A percentile compares a stretch with the other conserved stretches of the same genome.
Evolutionary conservation across 345 rosid species (phyloP).

Genomic region (Hypericum perforatum): DNA sequence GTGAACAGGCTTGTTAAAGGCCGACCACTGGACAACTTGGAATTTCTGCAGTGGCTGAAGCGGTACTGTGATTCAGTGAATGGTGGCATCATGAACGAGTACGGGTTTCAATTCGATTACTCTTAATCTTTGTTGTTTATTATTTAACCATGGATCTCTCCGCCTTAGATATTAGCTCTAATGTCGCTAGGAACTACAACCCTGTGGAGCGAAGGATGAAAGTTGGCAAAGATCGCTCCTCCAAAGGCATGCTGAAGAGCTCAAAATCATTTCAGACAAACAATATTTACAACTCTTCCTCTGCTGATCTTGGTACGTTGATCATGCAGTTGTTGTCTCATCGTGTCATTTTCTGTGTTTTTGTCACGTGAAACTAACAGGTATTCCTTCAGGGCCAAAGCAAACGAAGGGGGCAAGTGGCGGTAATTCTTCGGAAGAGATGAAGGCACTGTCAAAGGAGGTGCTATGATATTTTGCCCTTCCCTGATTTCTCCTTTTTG

Average conservation of each 20-base stretch:
- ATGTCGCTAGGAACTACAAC: conserved; percentile 57
- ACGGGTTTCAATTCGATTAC: conserved; percentile 10
- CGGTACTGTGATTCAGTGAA: conserved; percentile 91
- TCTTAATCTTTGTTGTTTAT: not conserved
- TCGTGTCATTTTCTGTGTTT: not conserved
- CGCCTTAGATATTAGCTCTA: too few relatives aligned
- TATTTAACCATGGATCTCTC: not conserved
- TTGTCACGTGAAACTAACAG: not conserved
- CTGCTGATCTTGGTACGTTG: conserved; percentile 20
- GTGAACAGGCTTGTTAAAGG: conserved; percentile 90
- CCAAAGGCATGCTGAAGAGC: conserved; percentile 43
- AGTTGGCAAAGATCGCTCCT: conserved; percentile 54
- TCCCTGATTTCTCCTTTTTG: not conserved
- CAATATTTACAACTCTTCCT: conserved; percentile 35
- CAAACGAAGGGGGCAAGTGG: conserved; percentile 37
- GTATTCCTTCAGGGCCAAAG: conserved; percentile 39
- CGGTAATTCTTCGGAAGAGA: conserved; percentile 37
- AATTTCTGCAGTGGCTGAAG: conserved; percentile 93
- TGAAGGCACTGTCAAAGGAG: conserved; percentile 72
- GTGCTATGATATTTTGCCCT: conserved; percentile 23
- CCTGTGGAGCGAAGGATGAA: conserved; percentile 79
- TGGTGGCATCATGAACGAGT: conserved; percentile 97
- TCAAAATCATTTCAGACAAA: conserved; percentile 74
- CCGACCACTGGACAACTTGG: conserved; percentile 92
- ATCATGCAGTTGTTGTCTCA: conserved; percentile 14